These are phyloP conservation scores for Persicaria maculosa DNA, from an alignment of 148 eudicot species.

Conservation along the genomic window DNA sequence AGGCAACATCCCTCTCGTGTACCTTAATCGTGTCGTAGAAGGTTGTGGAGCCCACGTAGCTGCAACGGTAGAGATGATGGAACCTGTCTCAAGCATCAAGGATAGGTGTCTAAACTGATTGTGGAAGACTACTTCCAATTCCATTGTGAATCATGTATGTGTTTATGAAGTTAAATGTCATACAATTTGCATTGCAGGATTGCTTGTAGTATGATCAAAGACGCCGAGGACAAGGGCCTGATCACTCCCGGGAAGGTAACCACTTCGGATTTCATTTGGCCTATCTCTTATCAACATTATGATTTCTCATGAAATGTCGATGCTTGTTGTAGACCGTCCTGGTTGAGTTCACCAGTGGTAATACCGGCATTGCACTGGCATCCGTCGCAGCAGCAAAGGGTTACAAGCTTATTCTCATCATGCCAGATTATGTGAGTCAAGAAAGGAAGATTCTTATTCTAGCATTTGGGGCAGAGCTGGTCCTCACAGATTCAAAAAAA, in stretches of 20 bases:
- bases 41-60: constrained; percentile 77
- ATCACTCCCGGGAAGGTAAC: constrained; percentile 74
- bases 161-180: background rate
- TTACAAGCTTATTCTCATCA: constrained; percentile 51
- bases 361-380: constrained; percentile 86
- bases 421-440: constrained; percentile 10
- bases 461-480: constrained; percentile 14
- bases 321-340: constrained; percentile 48
- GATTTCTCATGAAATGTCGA: background rate
- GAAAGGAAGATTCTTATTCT: constrained; percentile 8
- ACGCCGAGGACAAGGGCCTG: constrained; percentile 70
- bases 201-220: constrained; percentile 62
- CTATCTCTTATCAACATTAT: background rate
- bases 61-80: constrained; percentile 78
- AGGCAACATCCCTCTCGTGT: constrained; percentile 75
- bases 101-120: constrained; percentile 44
- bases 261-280: background rate
- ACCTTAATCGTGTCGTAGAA: constrained; percentile 63
- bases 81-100: constrained; percentile 80
- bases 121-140: background rate
- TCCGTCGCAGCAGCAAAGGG: constrained; percentile 74
- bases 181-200: constrained; percentile 32
- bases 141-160: background rate
- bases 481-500: constrained; percentile 6
- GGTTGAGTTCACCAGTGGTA: constrained; percentile 77